Percentiles rank a stretch among this genome's conserved stretches.
Conservation (phyloP, 2,329 filamentous ascomycete species). For the Aspergillus novofumigatus region DNA sequence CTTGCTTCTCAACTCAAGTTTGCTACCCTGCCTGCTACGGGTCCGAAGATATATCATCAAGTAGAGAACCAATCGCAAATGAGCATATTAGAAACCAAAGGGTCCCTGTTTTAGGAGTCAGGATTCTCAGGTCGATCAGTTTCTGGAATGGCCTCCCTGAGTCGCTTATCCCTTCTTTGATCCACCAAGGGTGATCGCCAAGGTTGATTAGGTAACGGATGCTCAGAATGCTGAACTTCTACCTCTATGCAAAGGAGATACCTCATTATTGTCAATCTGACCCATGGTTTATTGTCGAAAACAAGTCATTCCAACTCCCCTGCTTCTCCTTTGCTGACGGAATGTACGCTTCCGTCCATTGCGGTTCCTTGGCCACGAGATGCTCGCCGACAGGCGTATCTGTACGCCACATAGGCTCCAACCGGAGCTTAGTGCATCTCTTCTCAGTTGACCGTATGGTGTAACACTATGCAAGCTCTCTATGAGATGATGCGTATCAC, state of each 20-base stretch:
- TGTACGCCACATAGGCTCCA: constrained; percentile 1
- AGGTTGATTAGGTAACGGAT: not conserved
- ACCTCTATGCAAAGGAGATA: not conserved
- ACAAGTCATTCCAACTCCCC: not conserved
- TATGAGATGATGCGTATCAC: not conserved
- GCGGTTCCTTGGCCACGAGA: not conserved
- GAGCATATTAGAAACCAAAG: not conserved
- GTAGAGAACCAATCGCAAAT: not conserved
- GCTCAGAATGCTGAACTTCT: not conserved
- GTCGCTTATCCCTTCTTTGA: not conserved
- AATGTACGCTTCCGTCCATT: not conserved
- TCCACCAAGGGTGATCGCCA: not conserved
- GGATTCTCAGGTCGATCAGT: not conserved
- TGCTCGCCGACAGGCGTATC: constrained; percentile 3
- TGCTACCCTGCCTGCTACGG: not conserved
- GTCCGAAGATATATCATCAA: not conserved
- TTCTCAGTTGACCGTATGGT: not conserved
- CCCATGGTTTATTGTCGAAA: not conserved
- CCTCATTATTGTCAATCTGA: not conserved
- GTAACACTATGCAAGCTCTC: not conserved
- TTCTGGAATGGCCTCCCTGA: not conserved
- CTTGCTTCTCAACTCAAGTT: not conserved
- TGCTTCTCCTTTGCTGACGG: not conserved
- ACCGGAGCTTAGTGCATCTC: not conserved
- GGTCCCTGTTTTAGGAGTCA: not conserved